These are phyloP conservation scores for Salvia hispanica DNA, from an alignment of 257 asterid species.

Conservation along the genomic window DNA sequence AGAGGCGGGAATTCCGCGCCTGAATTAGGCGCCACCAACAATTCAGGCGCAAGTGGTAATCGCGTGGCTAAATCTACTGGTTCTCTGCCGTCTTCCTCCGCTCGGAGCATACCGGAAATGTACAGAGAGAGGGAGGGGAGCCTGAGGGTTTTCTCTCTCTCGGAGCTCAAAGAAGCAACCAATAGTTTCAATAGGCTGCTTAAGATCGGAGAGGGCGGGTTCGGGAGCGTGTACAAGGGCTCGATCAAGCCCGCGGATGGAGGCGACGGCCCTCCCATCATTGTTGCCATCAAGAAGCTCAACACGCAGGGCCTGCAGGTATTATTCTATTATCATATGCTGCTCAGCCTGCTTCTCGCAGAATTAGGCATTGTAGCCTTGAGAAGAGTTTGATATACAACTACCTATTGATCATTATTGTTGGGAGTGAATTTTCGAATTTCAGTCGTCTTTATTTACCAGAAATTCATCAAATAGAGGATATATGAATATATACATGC, in stretches of 20 bases:
- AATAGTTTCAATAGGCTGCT: constrained; percentile 63
- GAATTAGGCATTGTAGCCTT: not conserved
- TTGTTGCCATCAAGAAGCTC: constrained; percentile 85
- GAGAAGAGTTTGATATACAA: too few species aligned
- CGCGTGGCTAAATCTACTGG: constrained; percentile 67
- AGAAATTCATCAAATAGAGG: not conserved
- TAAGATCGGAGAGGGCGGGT: constrained; percentile 92
- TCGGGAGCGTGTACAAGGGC: constrained; percentile 89
- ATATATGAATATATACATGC: not conserved
- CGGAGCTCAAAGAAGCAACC: constrained; percentile 76
- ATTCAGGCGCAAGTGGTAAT: constrained; percentile 23
- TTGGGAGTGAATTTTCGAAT: not conserved
- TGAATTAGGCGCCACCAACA: constrained; percentile 41
- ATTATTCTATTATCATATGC: not conserved
- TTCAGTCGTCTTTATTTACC: not conserved
- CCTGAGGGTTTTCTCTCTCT: constrained; percentile 59
- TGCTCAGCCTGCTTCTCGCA: too few species aligned
- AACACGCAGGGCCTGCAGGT: constrained; percentile 82
- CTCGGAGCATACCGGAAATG: constrained; percentile 66
- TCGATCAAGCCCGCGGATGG: constrained; percentile 42
- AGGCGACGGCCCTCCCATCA: constrained; percentile 40
- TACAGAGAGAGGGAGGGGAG: constrained; percentile 59
- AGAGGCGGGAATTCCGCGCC: constrained; percentile 60
- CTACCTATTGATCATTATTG: not conserved
- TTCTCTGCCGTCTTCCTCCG: constrained; percentile 47